Base-by-base conservation (phyloP, 2,329 filamentous ascomycete genomes). In the Phialophora chinensis region DNA sequence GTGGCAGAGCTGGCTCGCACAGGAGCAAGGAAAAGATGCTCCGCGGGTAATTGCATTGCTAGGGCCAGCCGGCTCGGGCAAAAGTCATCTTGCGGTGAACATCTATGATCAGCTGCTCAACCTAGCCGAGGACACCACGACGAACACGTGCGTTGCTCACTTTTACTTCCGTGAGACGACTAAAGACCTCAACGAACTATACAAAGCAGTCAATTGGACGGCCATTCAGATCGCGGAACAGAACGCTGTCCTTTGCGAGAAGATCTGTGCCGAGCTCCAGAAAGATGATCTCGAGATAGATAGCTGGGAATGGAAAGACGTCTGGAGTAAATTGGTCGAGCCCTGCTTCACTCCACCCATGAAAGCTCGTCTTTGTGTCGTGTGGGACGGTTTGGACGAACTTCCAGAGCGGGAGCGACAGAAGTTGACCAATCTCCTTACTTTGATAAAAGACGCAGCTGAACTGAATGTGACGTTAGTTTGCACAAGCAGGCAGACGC, bases 141-240 rank as follows among this genome's bases (percentile, higher is more conserved):
- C n/a, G 8, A 62, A 53, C 29, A 62, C 49, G 14, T 62, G 59
- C 12, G 59, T 62, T 25, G 49, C 31, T 8, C n/a, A 62, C 8
- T 62, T 62, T 23, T 62, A 53, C 29, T 62, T 62, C 49, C 44
- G 59, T 5, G 59, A 62, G 33, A 38, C n/a, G 12, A 53, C 49
- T 3, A 62, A 62, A n/a, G 59, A 62, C 47, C 59, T 62, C 59
- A 54, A 27, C 59, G 47, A 62, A 20, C 14, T 62, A 11, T 54
- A 49, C 49, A 62, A 62, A 25, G 44, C 59, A 25, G 33, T 62
- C 59, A 62, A 62, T 4, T 62, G 59, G 59, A 20, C 25, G 1
- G 59, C 54, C 29, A 38, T 53, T 4, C 59, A 62, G 23, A 54
- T 62, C 14, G 49, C 47, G 8, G 59, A 62, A 27, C 59, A 62